phyloP scores from a whole-genome alignment of 176 grass and related monocot genomes.

The Ensete ventricosum region DNA sequence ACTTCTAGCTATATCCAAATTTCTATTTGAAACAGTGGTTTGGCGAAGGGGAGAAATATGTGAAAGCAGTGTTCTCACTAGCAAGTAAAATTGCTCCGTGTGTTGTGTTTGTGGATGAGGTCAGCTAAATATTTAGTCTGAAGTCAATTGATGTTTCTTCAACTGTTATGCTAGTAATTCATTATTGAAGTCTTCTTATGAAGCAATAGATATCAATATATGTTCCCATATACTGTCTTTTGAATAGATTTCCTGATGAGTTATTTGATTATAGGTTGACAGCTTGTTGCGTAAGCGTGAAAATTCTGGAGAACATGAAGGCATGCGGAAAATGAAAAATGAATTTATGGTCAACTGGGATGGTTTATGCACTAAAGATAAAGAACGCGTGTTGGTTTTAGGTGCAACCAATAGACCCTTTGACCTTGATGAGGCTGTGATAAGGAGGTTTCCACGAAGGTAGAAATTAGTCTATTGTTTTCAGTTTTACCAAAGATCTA shows the following conservation, averaged over 20 bases:
- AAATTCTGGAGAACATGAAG: constrained; percentile 97
- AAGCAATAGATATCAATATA: background rate
- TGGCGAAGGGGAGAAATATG: constrained; percentile 98
- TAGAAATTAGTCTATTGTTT: constrained; percentile 10
- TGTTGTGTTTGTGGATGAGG: constrained; percentile 98
- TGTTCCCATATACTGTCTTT: background rate
- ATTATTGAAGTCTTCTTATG: background rate
- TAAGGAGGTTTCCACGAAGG: constrained; percentile 95
- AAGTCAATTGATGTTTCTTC: background rate
- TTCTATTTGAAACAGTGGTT: constrained; percentile 71
- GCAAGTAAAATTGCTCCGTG: constrained; percentile 98
- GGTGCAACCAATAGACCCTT: constrained; percentile 96
- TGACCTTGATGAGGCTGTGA: constrained; percentile 97
- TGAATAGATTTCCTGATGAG: background rate
- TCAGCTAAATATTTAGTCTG: constrained; percentile 27
- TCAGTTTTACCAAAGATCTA: background rate
- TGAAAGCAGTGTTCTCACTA: constrained; percentile 92
- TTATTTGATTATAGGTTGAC: constrained; percentile 58
- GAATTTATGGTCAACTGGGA: constrained; percentile 99
- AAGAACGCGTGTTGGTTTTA: constrained; percentile 94
- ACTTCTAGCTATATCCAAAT: constrained; percentile 30
- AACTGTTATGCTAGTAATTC: constrained; percentile 7
- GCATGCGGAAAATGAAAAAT: constrained; percentile 99
- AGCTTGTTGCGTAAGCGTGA: constrained; percentile 90
- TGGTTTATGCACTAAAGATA: constrained; percentile 89